phyloP scores from a whole-genome alignment of 257 asterid genomes.

The Perilla frutescens region DNA sequence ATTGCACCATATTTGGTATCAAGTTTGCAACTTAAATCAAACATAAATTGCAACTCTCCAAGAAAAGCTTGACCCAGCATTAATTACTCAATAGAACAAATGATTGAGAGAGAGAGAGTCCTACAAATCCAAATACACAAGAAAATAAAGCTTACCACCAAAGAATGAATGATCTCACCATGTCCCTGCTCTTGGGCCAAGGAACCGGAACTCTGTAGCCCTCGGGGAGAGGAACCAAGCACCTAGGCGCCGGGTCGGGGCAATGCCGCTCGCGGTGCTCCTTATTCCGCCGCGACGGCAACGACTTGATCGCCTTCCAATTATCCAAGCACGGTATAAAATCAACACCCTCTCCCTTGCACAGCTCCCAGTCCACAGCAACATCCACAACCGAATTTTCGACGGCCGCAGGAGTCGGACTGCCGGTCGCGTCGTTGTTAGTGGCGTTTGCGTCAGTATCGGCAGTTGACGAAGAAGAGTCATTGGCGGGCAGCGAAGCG shows the following conservation, averaged over 20 bases:
- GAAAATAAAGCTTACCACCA: conserved; percentile 62
- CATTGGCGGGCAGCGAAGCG: background rate
- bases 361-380: conserved; percentile 62
- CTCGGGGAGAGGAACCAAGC: conserved; percentile 79
- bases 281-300: conserved; percentile 68
- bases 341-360: conserved; percentile 66
- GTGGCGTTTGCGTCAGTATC: background rate
- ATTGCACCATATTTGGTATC: background rate
- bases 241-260: conserved; percentile 65
- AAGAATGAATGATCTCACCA: conserved; percentile 81
- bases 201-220: conserved; percentile 80
- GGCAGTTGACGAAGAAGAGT: background rate
- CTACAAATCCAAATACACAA: conserved; percentile 5
- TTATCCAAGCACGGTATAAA: conserved; percentile 94
- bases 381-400: conserved; percentile 36
- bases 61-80: background rate
- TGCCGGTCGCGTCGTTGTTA: background rate
- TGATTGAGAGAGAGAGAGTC: background rate
- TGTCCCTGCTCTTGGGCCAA: conserved; percentile 98
- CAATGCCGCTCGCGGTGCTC: conserved; percentile 98
- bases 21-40: background rate
- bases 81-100: background rate
- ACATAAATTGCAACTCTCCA: conserved; percentile 3
- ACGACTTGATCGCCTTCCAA: conserved; percentile 59
- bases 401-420: background rate